These are phyloP conservation scores for Chalciporus sp. DNA, from an alignment of 1,284 basidiomycete species.

Conservation along the genomic window DNA sequence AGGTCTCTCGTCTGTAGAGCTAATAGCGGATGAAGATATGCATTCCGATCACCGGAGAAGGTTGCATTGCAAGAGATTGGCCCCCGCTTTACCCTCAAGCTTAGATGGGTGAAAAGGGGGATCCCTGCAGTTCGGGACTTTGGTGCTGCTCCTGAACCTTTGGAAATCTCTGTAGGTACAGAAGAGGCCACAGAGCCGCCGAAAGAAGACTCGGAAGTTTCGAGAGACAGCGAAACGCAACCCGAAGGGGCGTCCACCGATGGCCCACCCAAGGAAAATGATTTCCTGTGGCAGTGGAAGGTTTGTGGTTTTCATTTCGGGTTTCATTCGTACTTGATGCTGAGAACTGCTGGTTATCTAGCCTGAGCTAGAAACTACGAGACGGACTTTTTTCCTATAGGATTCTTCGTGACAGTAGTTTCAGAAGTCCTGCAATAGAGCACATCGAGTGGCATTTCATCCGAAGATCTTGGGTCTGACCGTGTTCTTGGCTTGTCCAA, in stretches of 20 bases:
- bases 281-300: slow-evolving; percentile 83
- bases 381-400: slow-evolving; percentile 80
- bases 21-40: slow-evolving; percentile 62
- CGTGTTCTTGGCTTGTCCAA: no score
- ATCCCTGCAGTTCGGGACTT: slow-evolving; percentile 77
- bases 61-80: slow-evolving; percentile 98
- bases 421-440: neutral
- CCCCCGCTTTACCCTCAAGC: slow-evolving; percentile 94
- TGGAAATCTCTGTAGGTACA: slow-evolving; percentile 63
- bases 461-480: no score
- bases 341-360: slow-evolving; percentile 33
- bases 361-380: slow-evolving; percentile 77
- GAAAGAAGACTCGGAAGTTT: slow-evolving; percentile 19
- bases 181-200: slow-evolving; percentile 40
- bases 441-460: neutral
- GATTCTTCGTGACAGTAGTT: slow-evolving; percentile 1
- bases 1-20: neutral
- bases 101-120: slow-evolving; percentile 88
- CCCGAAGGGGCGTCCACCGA: slow-evolving; percentile 12
- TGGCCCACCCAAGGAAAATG: slow-evolving; percentile 62
- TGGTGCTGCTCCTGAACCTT: slow-evolving; percentile 56
- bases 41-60: slow-evolving; percentile 89
- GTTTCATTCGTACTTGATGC: neutral
- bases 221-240: slow-evolving; percentile 15
- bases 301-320: slow-evolving; percentile 41